Evolutionary conservation across 2,329 filamentous ascomycete species (phyloP), one percentile per base, ranked within the genome.

Genomic region (Arthrinium puccinioides): DNA sequence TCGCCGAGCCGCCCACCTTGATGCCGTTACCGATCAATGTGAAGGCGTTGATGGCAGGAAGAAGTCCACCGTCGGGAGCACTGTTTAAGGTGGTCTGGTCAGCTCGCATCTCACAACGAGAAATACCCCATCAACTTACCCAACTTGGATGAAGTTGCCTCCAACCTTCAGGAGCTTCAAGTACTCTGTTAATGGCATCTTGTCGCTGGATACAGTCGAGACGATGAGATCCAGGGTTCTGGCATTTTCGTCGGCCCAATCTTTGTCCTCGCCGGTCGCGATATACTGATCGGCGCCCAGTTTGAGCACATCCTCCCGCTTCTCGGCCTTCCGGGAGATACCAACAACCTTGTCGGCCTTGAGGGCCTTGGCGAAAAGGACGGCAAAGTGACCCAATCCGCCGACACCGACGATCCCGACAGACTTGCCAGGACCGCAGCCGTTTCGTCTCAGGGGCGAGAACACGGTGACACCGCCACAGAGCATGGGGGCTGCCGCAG

Each of bases 1-100:
- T 56, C 6, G 49, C 15, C 21, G 53, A 56, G 7, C 74, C 76
- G 1, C 64, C 68, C 16, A 79, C 53, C 49, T 66, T 70, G 26
- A 68, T 52, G 4, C 72, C 68, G 50, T 76, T 78, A 32, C 54
- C 57, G 34, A 84, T 76, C 40, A 86, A 58, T 4, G 70, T 61
- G 48, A 74, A 78, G 6, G 73, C 74, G 45, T 62, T 67, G 47
- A 84, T 64, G 3, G 44, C 41, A n/a, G 63, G 60, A 4, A 61
- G 50, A 23, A 47, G 45, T 5, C 60, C 62, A 26, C 72, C 69
- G 49, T 87, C 82, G 0, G 82, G 82, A 2, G 73, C 73, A 23
- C 55, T 55, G 9, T 14, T 5, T 0, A 11, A 18, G 10, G 20
- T 9, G 21, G 9, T 4, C 4, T 15, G 31, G 21, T 13, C 21